These are phyloP conservation scores for Chenopodium suecicum DNA, from an alignment of 148 eudicot species.

Conservation along the genomic window DNA sequence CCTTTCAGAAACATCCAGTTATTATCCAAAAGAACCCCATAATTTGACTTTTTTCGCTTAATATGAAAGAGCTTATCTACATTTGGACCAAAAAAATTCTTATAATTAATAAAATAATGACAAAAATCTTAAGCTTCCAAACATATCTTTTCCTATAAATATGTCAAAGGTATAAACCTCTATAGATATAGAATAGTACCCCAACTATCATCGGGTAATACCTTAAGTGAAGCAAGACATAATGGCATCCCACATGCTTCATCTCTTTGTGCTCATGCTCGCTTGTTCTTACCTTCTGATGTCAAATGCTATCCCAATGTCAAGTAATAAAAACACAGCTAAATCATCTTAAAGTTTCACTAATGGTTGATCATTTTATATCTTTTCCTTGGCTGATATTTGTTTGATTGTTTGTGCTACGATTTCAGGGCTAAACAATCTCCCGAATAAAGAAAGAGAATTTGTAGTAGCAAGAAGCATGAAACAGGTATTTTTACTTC, in stretches of 20 bases:
- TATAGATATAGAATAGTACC: neutral
- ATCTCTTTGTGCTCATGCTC: slow-evolving; percentile 29
- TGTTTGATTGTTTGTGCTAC: neutral
- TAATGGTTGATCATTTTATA: neutral
- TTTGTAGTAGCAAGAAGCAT: slow-evolving; percentile 7
- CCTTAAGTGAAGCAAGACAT: neutral
- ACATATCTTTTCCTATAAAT: slow-evolving; percentile 22
- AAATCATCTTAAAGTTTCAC: neutral
- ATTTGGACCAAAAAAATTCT: too few species aligned
- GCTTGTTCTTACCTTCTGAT: slow-evolving; percentile 37
- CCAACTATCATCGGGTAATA: neutral
- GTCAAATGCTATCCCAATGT: slow-evolving; percentile 35
- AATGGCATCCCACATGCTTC: slow-evolving; percentile 33
- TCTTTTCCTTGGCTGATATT: neutral
- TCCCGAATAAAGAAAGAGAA: slow-evolving; percentile 18
- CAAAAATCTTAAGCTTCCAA: neutral
- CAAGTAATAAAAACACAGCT: slow-evolving; percentile 36
- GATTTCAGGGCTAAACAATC: slow-evolving; percentile 35
- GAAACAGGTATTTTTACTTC: slow-evolving; percentile 29
- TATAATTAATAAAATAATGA: too few species aligned
- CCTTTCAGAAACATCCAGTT: slow-evolving; percentile 25
- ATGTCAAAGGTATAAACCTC: neutral
- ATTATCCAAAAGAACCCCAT: slow-evolving; percentile 21
- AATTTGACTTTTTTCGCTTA: slow-evolving; percentile 12
- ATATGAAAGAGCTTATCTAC: too few species aligned